These are phyloP conservation scores for Pythium sukuiense DNA, from an alignment of 352 stramenopile species.

Conservation along the genomic window DNA sequence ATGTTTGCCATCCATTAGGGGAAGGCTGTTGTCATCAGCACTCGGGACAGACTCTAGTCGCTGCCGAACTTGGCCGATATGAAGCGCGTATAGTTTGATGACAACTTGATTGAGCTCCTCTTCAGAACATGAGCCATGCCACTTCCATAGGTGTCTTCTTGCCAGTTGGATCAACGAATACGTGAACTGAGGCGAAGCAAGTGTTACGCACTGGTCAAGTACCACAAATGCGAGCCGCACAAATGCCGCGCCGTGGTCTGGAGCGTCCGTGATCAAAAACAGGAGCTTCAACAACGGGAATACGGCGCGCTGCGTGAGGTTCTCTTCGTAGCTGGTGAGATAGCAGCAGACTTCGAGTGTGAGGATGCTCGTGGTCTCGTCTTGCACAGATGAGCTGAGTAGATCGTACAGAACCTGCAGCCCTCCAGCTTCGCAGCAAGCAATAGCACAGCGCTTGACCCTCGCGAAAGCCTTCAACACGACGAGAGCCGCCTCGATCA, in stretches of 20 bases:
- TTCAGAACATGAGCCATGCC: slow-evolving; percentile 10
- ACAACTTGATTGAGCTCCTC: slow-evolving; percentile 31
- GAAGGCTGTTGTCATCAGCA: background rate
- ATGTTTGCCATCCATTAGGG: too few relatives aligned
- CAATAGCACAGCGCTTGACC: slow-evolving; percentile 31
- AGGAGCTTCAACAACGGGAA: slow-evolving; percentile 35
- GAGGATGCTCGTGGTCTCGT: slow-evolving; percentile 25
- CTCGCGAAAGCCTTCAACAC: slow-evolving; percentile 33
- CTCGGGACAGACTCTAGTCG: background rate
- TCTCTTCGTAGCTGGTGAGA: slow-evolving; percentile 36
- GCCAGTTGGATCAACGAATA: slow-evolving; percentile 35
- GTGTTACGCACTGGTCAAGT: slow-evolving; percentile 36
- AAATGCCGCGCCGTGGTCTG: slow-evolving; percentile 10
- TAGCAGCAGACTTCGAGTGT: slow-evolving; percentile 42
- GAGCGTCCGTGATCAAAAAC: slow-evolving; percentile 26
- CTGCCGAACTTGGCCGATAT: background rate
- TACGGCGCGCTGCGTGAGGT: slow-evolving; percentile 16
- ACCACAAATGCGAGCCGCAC: slow-evolving; percentile 35
- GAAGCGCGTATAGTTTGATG: slow-evolving; percentile 30
- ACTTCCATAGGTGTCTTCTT: slow-evolving; percentile 32
- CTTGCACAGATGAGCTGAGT: slow-evolving; percentile 35
- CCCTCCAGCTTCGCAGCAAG: slow-evolving; percentile 28
- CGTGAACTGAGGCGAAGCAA: slow-evolving; percentile 21
- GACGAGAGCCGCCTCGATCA: slow-evolving; percentile 26
- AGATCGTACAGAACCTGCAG: slow-evolving; percentile 34